Evolutionary conservation across 1,284 basidiomycete species (phyloP).

Genomic region (Apiotrichum gamsii): DNA sequence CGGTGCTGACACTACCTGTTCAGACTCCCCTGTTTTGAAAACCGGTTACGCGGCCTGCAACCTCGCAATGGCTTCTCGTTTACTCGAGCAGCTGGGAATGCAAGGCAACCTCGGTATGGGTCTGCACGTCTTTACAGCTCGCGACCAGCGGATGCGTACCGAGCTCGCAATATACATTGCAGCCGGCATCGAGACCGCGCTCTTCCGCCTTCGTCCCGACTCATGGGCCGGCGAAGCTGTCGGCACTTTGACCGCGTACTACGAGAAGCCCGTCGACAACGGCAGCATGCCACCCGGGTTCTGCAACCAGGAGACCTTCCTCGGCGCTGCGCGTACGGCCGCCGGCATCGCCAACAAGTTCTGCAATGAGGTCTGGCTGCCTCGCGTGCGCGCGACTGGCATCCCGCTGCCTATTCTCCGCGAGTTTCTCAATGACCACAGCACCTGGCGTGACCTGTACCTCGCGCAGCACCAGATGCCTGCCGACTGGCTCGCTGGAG

Average conservation of each 20-base stretch:
- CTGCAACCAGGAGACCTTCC: constrained; percentile 45
- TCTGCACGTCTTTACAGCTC: neutral
- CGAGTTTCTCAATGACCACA: constrained; percentile 57
- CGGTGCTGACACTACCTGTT: neutral
- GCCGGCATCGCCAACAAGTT: constrained; percentile 71
- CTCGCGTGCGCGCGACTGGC: constrained; percentile 65
- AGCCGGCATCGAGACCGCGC: constrained; percentile 55
- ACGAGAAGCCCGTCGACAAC: no score
- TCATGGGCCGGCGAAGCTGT: constrained; percentile 4
- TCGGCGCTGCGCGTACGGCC: constrained; percentile 63
- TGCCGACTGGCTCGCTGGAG: constrained; percentile 56
- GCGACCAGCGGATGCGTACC: constrained; percentile 19
- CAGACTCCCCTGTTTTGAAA: neutral
- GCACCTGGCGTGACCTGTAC: constrained; percentile 68
- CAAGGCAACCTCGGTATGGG: no score
- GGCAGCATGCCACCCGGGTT: no score
- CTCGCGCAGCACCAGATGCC: constrained; percentile 76
- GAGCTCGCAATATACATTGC: constrained; percentile 52
- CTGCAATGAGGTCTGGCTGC: constrained; percentile 69
- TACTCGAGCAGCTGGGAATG: constrained; percentile 11
- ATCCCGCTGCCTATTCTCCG: constrained; percentile 61
- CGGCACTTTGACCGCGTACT: no score
- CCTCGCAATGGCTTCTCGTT: constrained; percentile 19
- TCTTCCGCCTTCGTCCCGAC: constrained; percentile 58
- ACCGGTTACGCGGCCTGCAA: constrained; percentile 21